phyloP scores from a whole-genome alignment of 495 filamentous ascomycete species.

The Cercophora scortea region DNA sequence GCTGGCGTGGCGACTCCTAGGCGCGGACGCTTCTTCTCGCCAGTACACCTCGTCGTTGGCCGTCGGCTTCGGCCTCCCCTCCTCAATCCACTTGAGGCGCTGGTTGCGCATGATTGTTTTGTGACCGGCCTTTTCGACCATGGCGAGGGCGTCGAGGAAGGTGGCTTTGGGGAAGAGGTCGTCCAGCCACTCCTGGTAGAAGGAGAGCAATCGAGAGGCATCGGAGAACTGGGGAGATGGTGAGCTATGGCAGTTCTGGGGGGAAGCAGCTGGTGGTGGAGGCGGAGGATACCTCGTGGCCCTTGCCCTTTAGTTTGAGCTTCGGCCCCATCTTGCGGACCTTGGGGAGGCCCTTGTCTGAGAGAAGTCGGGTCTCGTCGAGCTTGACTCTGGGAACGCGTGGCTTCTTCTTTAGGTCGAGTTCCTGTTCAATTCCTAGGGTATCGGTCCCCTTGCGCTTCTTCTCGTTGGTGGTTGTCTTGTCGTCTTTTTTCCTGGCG shows the following conservation, averaged over 20 bases:
- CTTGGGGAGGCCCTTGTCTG: conserved; percentile 74
- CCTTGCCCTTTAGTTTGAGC: conserved; percentile 83
- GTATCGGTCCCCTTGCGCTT: conserved; percentile 29
- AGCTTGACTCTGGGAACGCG: conserved; percentile 72
- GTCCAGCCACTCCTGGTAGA: conserved; percentile 96
- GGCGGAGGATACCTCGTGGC: conserved; percentile 64
- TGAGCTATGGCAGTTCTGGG: neutral
- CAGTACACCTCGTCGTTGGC: conserved; percentile 39
- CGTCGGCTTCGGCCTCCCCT: conserved; percentile 48
- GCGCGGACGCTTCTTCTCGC: no score
- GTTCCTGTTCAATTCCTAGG: conserved; percentile 78
- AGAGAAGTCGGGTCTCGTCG: conserved; percentile 73
- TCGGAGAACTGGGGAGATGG: conserved; percentile 63
- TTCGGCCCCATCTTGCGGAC: conserved; percentile 62
- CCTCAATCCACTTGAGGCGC: conserved; percentile 69
- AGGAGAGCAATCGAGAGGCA: conserved; percentile 68
- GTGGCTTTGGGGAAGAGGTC: conserved; percentile 91
- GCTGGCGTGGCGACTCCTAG: conserved; percentile 2
- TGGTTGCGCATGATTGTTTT: conserved; percentile 66
- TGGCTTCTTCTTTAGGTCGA: conserved; percentile 65
- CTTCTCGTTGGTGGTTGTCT: conserved; percentile 8
- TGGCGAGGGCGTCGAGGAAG: conserved; percentile 80
- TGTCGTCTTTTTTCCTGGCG: conserved; percentile 11
- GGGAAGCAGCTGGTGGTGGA: neutral
- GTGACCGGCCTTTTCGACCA: conserved; percentile 92